Base-by-base conservation (phyloP, 495 filamentous ascomycete species). In the Penicillium cinerascens region DNA sequence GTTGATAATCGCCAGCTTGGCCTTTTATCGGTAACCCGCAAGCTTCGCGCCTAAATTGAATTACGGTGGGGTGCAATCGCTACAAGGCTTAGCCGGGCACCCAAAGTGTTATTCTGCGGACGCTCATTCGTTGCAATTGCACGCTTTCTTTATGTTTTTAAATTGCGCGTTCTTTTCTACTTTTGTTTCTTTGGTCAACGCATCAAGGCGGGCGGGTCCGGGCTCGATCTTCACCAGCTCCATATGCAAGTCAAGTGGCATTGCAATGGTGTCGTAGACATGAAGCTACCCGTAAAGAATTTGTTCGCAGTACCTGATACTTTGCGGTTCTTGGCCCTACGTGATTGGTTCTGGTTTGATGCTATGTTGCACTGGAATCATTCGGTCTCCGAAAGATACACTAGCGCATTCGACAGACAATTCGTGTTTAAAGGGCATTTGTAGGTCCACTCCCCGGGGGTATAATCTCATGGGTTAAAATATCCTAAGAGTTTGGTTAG, bases 1-100 rank as follows among this genome's bases (percentile, higher is more conserved):
- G 44, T 54, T 49, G 54, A 49, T 52, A 63, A 59, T 70, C 70
- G 70, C 70, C 70, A 73, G 68, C 70, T 69, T 73, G 70, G 59
- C 70, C 70, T 72, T 70, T 69, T 61, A 55, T 58, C 60, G 49
- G 56, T 54, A 60, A 60, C 60, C 49, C 63, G 63, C 60, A 61
- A 63, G 55, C 58, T 18, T 21, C 45, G 33, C 41, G 29, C 51
- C 49, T 44, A 22, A 61, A 49, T 45, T 58, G 39, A 51, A 53
- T 48, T 52, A 37, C 25, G 37, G 49, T 59, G 44, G 44, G 38
- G 44, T n/a, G 43, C 27, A 23, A 38, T 42, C 27, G 3, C 13
- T 15, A 27, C 33, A 42, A 42, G 27, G 35, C 44, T 35, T 21
- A 20, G 18, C 11, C 20, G 47, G 18, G 47, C 26, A 49, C 49